These are phyloP conservation scores for Laburnicola sp. DNA, from an alignment of 2,329 filamentous ascomycete species.

Conservation along the genomic window DNA sequence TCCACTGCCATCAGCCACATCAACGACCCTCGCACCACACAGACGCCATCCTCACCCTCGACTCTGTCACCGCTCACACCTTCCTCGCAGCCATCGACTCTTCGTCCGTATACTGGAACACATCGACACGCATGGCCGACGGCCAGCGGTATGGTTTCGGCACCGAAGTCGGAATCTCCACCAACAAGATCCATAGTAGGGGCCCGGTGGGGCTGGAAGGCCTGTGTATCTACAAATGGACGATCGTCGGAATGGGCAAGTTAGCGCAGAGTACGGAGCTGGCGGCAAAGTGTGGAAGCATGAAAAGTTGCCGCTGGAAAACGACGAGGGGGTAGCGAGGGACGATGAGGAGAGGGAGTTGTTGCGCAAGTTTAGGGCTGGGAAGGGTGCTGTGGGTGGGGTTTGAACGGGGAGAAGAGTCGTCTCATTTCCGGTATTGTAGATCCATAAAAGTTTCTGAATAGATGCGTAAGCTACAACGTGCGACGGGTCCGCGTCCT, in stretches of 20 bases:
- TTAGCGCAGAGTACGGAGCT: constrained; percentile 71
- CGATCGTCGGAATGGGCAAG: constrained; percentile 79
- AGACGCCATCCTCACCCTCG: constrained; percentile 80
- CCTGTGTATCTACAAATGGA: constrained; percentile 96
- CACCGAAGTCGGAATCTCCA: constrained; percentile 97
- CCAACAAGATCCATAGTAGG: constrained; percentile 95
- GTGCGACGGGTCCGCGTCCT: too few relatives aligned
- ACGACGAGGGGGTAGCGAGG: constrained; percentile 33
- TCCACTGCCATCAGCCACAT: constrained; percentile 82
- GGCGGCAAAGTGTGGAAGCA: constrained; percentile 62
- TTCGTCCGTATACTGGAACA: constrained; percentile 95
- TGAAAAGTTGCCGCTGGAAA: constrained; percentile 49
- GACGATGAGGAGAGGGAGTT: constrained; percentile 40
- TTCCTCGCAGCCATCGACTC: constrained; percentile 89
- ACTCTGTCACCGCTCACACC: constrained; percentile 67
- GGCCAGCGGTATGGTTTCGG: constrained; percentile 98
- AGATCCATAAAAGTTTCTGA: too few relatives aligned
- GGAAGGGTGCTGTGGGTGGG: constrained; percentile 9
- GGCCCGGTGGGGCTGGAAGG: constrained; percentile 94
- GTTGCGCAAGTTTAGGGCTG: constrained; percentile 37
- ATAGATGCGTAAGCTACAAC: too few relatives aligned
- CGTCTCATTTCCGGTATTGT: too few relatives aligned
- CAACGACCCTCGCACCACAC: constrained; percentile 93
- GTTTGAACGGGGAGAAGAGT: too few relatives aligned
- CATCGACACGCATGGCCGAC: constrained; percentile 90